Base-by-base conservation (phyloP, 2,329 filamentous ascomycete species). In the Talaromyces albobiverticillius region DNA sequence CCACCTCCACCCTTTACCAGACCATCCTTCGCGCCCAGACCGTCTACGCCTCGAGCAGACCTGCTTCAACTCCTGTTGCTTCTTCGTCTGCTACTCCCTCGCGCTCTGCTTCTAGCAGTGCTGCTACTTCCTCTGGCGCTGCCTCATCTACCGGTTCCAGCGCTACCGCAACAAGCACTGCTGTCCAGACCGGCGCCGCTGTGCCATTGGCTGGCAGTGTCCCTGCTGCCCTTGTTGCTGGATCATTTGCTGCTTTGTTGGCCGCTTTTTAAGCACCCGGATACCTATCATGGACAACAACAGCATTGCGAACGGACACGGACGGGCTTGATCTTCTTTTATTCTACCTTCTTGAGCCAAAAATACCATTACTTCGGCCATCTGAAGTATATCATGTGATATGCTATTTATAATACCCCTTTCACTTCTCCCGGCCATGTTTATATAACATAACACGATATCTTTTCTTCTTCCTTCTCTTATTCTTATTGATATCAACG, bases 1-100 rank as follows among this genome's bases (percentile, higher is more conserved):
- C 53, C 38, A 49, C 46, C 11, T 66, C 69, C 42, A 72, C 72
- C 58, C 59, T 63, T 56, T 71, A 72, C 22, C 77, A 77, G 59
- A 76, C 76, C 22, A 60, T 75, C 16, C 47, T 71, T 3, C 75
- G 76, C 14, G 72, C 75, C 41, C 14, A 41, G 18, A 53, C 46
- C 32, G 48, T 51, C 38, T 34, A 51, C 23, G 53, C 56, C 29
- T 49, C 56, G 16, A 56, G 54, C 41, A 46, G 23, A 18, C 45
- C 53, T 1, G 43, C 45, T 52, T 47, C 48, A 20, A 25, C 48
- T 45, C 26, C 43, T 55, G 54, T 49, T 57, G 61, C 51, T 29
- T 53, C 31, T n/a, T 53, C 43, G 26, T 56, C 57, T 22, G 54
- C 61, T 5, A 56, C 61, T 42, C 47, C 52, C 23, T 42, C 55